Base-by-base conservation (phyloP, 2,329 filamentous ascomycete species). In the Blumeria hordei region DNA sequence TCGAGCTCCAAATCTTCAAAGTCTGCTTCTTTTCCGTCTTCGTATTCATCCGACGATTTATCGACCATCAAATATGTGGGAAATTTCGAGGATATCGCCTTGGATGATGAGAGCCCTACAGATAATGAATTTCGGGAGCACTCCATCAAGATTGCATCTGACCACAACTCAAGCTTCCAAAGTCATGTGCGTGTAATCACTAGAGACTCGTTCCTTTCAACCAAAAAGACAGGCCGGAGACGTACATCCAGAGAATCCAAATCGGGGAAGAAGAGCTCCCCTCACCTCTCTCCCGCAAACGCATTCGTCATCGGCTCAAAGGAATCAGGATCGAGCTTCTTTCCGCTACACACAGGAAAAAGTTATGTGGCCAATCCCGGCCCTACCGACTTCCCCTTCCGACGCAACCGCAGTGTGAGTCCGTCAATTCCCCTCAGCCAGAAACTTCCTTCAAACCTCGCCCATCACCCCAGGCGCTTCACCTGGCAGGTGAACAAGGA, bases 11-110 rank as follows among this genome's bases (percentile, higher is more conserved):
- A 90, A 68, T 92, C 86, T 59, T 94, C 86, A 60, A 93, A 92
- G 69, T 88, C 87, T 33, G 93, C 86, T 5, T 94, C 87, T 53
- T 84, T 90, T 63, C 83, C 82, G 62, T 94, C 88, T 39, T 81
- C 83, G 56, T 80, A 77, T 58, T 83, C 81, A 54, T 71, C 78
- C 63, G 83, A 87, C 63, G 84, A 85, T 61, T 79, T 81, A 63
- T 77, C 74, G 60, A 74, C 80, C 53, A 71, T 85, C 49, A 74
- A 79, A 54, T 85, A 94, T 64, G 77, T 83, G 56, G 80, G 79
- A 59, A 81, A 95, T 66, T 95, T 95, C 63, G 90, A 96, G 67
- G 90, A 95, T 60, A 94, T 95, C 65, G 86, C 84, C 11, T 77
- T 96, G 34, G 83, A 88, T 57, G 81, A 85, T 62, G 81, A 88